Percentiles rank a stretch among this genome's conserved stretches.
Conservation (phyloP, 139 green algal species). For the Tetradesmus lagerheimii region DNA sequence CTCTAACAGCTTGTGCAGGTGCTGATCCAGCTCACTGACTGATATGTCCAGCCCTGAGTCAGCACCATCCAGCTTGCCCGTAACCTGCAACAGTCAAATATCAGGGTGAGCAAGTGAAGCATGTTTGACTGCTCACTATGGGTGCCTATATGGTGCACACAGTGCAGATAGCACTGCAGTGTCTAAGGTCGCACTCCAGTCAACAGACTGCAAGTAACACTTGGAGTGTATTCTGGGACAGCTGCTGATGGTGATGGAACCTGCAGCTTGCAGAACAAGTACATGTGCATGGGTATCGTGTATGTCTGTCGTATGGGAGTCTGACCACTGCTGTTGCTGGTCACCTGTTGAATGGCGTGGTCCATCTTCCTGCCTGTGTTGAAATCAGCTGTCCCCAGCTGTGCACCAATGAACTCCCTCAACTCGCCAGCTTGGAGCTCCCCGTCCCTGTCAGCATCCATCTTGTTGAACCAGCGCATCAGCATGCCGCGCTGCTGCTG, state of each 20-base stretch:
- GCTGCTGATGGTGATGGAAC: background rate
- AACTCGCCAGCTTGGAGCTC: background rate
- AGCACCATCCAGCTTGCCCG: conserved; percentile 52
- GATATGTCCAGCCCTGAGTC: conserved; percentile 56
- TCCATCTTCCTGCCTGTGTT: background rate
- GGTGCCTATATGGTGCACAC: too few species aligned
- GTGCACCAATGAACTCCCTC: background rate
- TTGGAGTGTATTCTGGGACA: background rate
- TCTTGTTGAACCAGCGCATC: background rate
- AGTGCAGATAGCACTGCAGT: too few species aligned
- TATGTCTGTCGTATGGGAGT: background rate
- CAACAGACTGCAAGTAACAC: too few species aligned
- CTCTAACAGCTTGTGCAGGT: conserved; percentile 59
- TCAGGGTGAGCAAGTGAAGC: too few species aligned
- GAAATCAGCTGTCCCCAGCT: background rate
- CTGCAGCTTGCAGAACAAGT: background rate
- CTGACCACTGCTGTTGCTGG: too few species aligned
- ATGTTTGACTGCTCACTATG: too few species aligned
- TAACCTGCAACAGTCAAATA: background rate
- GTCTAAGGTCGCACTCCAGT: too few species aligned
- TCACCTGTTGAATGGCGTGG: background rate
- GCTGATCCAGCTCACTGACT: conserved; percentile 53
- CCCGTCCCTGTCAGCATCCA: conserved; percentile 16
- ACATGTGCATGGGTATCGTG: background rate
- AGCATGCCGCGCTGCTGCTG: background rate